Base-by-base conservation (phyloP, 352 stramenopile genomes). In the Thalassiosira sp. region DNA sequence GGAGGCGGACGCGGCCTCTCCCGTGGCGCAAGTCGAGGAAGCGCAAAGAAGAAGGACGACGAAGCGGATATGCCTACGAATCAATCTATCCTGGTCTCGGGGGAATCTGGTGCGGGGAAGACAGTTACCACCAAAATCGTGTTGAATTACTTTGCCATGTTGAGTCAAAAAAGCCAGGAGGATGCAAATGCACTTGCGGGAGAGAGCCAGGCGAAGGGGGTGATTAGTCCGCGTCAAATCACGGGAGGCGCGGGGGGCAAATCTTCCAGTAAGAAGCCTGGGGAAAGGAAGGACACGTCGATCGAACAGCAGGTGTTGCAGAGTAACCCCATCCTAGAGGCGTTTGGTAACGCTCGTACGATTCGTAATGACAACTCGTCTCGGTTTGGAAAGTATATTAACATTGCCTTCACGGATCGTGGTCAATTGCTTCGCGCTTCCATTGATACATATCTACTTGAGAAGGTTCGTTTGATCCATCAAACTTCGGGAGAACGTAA, bases 101-200 rank as follows among this genome's bases (percentile, higher is more conserved):
- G 96, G 46, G 96, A 98, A 85, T 96, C 87, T 46, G 96, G 96
- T 31, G 95, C 96, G 0, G 96, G 96, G 33, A 98, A 98, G 85
- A 98, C 95, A 0, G 95, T 97, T 71, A 98, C 95, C 0, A 96
- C 97, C 13, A 98, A 98, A 82, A 98, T 98, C 79, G 94, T 98
- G 54, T 95, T 98, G 82, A 95, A 98, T 72, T 97, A 98, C 73
- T 92, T 98, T 71, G 96, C 96, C 7, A 97, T 93, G 80, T 67
- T 97, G 45, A 81, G 64, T 73, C 64, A 53, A 57, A 83, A 70
- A 54, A 63, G 45, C 25, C 76, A 49, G 46, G 72, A 65, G 37
- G n/a, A n/a, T n/a, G n/a, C n/a, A n/a, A n/a, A n/a, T n/a, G 64
- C 15, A 35, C 70, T 6, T 16, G 73, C 35, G 31, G 48, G 18